These are phyloP conservation scores for Pyricularia sp. DNA, from an alignment of 2,329 filamentous ascomycete species.

Conservation along the genomic window DNA sequence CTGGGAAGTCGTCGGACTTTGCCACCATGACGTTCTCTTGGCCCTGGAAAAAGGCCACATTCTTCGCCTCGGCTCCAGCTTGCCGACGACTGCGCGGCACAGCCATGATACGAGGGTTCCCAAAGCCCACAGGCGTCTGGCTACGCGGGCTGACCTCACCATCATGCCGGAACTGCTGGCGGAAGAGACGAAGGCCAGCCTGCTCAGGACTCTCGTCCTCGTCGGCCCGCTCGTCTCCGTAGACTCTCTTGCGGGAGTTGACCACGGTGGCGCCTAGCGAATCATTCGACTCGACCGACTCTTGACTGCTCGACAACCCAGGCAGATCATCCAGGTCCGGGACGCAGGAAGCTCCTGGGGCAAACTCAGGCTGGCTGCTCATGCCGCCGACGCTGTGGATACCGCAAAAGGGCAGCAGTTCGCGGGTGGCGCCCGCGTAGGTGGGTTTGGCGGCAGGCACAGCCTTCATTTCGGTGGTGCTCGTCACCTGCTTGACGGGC, in stretches of 20 bases:
- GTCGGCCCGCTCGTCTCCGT: constrained; percentile 31
- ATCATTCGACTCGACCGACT: constrained; percentile 32
- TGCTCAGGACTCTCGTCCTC: constrained; percentile 8
- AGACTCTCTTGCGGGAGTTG: constrained; percentile 36
- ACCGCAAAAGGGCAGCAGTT: constrained; percentile 74
- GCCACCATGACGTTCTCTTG: constrained; percentile 38
- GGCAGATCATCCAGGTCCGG: constrained; percentile 24
- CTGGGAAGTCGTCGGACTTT: constrained; percentile 51
- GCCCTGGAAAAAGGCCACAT: constrained; percentile 11
- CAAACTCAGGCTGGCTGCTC: constrained; percentile 40
- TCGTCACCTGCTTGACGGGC: not conserved
- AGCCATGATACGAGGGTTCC: constrained; percentile 36
- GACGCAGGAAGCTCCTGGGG: not conserved
- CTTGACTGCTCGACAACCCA: constrained; percentile 44
- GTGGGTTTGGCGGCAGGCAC: constrained; percentile 13
- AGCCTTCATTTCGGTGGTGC: not conserved
- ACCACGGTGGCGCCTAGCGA: constrained; percentile 9
- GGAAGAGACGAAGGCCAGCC: constrained; percentile 13
- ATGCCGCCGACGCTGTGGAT: constrained; percentile 67
- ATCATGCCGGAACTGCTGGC: constrained; percentile 20
- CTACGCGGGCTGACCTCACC: constrained; percentile 30
- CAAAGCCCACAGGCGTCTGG: constrained; percentile 25
- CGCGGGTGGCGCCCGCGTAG: constrained; percentile 32
- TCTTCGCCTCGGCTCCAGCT: constrained; percentile 2
- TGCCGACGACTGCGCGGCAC: constrained; percentile 26